Conservation (phyloP, 129 eudicot genomes). For the Pulicaria dysenterica region DNA sequence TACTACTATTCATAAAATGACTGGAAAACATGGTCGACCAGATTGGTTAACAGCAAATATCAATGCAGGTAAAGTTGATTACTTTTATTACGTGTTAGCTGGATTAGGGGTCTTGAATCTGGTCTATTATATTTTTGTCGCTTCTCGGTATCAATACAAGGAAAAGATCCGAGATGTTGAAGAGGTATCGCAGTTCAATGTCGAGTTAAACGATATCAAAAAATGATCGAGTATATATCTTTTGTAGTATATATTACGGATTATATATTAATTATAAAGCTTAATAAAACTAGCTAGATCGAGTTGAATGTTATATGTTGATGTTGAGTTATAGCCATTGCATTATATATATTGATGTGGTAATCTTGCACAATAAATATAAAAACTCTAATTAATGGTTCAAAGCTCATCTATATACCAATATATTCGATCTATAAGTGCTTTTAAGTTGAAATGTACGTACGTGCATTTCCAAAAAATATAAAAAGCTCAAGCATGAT, state of each 20-base stretch:
- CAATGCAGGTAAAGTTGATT: conserved; percentile 65
- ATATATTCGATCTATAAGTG: no score
- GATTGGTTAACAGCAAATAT: conserved; percentile 78
- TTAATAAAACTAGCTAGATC: background rate
- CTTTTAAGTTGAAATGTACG: no score
- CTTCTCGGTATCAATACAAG: conserved; percentile 64
- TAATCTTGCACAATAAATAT: no score
- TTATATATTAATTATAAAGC: background rate
- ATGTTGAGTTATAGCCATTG: no score
- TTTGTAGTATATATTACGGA: background rate
- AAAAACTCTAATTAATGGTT: no score
- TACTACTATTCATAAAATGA: conserved; percentile 50
- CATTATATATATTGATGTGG: no score
- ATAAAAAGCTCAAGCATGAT: no score
- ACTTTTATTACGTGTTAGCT: conserved; percentile 68
- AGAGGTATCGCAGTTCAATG: conserved; percentile 37
- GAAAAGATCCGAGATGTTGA: conserved; percentile 27
- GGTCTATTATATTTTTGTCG: conserved; percentile 56
- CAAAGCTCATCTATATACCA: no score
- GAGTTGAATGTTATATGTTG: no score
- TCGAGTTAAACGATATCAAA: conserved; percentile 52
- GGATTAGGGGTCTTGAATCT: conserved; percentile 68
- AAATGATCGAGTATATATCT: conserved; percentile 20
- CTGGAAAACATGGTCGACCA: conserved; percentile 54
- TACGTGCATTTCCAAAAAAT: no score